Conservation (phyloP, 2,329 filamentous ascomycete species). For the Alternaria triticina region DNA sequence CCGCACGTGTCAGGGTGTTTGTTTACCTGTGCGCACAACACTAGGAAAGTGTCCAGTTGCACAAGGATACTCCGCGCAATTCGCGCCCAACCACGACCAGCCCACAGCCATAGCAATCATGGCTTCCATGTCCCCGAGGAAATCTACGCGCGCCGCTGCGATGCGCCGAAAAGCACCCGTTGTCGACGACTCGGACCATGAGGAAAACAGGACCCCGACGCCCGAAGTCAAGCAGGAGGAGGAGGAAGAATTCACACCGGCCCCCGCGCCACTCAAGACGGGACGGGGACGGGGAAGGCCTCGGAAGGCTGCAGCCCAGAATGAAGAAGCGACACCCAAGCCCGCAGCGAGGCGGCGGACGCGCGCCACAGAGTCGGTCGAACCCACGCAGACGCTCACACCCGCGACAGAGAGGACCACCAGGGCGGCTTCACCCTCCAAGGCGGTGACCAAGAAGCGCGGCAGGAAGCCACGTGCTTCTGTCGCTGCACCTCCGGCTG, state of each 20-base stretch:
- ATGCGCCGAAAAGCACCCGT: slow-evolving; percentile 72
- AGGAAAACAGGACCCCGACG: slow-evolving; percentile 69
- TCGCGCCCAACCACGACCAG: slow-evolving; percentile 13
- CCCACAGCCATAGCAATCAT: slow-evolving; percentile 37
- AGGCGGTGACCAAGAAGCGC: slow-evolving; percentile 65
- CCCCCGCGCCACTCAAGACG: slow-evolving; percentile 68
- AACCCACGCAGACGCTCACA: slow-evolving; percentile 67
- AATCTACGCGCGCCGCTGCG: slow-evolving; percentile 66
- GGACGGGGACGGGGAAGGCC: slow-evolving; percentile 64
- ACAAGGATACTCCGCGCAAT: slow-evolving; percentile 11
- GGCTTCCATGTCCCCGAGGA: slow-evolving; percentile 53
- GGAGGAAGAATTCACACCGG: slow-evolving; percentile 83
- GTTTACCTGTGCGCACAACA: slow-evolving; percentile 26
- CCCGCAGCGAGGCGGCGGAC: slow-evolving; percentile 54
- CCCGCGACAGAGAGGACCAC: slow-evolving; percentile 59
- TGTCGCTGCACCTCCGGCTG: slow-evolving; percentile 47
- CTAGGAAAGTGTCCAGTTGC: slow-evolving; percentile 11
- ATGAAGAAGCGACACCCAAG: slow-evolving; percentile 52
- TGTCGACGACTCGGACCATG: slow-evolving; percentile 76
- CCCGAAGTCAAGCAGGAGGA: slow-evolving; percentile 63
- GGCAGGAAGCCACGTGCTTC: slow-evolving; percentile 52
- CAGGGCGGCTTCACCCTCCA: slow-evolving; percentile 43
- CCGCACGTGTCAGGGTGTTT: slow-evolving; percentile 30
- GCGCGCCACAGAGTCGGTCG: slow-evolving; percentile 56
- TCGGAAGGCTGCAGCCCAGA: slow-evolving; percentile 47